Evolutionary conservation across 305 asterid species (phyloP), one percentile per base, ranked within the genome.

Genomic region (Vinca major): DNA sequence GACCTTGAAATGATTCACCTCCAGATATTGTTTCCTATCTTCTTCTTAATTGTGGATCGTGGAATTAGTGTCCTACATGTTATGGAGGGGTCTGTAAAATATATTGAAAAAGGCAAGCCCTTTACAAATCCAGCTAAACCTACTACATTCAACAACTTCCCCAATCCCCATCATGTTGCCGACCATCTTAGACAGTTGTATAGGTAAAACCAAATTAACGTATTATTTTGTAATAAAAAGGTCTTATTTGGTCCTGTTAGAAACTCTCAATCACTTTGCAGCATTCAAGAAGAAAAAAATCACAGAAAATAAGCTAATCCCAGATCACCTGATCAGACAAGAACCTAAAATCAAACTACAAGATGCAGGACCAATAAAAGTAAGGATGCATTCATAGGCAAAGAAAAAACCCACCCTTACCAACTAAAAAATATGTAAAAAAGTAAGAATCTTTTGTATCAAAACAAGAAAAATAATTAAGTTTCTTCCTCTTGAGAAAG

Each of bases 101-200:
- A 60, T 40, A 49, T 21, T 48, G 19, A 69, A 50, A 41, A 69
- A 58, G 68, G 51, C 63, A 69, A 70, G 33, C 33, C 17, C 55
- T 58, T 40, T 44, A 44, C 44, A 62, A 70, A 71, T 70, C 69
- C 75, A 75, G 75, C 71, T 57, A 50, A 70, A 41, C n/a, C 72
- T 57, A 69, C 63, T 65, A 1, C 33, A 26, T 26, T 26, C 74
- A 57, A 49, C 56, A 53, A 58, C 20, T 20, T 48, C 39, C 19
- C 61, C 58, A 70, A 19, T 47, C 19, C 61, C 58, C 74, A 19
- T 63, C 55, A 48, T 45, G 36, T 14, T n/a, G 55, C 71, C 71
- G 66, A 63, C 67, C 71, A 55, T 51, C 51, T 16, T 48, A 33
- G 67, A 19, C 47, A 64, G 62, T 47, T 33, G 41, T 45, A 58